phyloP scores from a whole-genome alignment of 306 rosid species.

The Inga laurina region DNA sequence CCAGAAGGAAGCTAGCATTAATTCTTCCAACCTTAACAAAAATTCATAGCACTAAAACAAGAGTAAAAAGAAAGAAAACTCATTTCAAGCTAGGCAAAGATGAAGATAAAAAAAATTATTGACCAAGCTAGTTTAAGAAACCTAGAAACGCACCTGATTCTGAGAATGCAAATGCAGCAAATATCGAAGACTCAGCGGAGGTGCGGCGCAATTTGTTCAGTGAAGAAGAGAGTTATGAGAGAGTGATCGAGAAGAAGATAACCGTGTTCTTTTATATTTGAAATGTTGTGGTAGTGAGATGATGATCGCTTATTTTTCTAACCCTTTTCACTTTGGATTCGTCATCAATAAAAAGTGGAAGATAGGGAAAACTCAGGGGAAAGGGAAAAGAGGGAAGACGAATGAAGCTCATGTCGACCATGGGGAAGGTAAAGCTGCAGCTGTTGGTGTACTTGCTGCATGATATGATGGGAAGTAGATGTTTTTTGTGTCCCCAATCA shows the following conservation, averaged over 20 bases:
- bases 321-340: slow-evolving; percentile 25
- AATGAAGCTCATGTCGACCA: too few relatives aligned
- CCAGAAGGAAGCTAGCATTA: not conserved
- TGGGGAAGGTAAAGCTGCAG: too few relatives aligned
- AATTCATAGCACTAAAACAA: not conserved
- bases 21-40: not conserved
- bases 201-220: slow-evolving; percentile 21
- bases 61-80: not conserved
- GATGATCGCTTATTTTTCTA: not conserved
- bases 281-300: not conserved
- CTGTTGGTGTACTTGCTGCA: too few relatives aligned
- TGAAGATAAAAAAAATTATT: not conserved
- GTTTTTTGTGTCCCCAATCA: too few relatives aligned
- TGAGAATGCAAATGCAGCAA: slow-evolving; percentile 32
- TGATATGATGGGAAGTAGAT: too few relatives aligned
- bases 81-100: not conserved
- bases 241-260: not conserved
- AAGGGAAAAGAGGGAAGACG: too few relatives aligned
- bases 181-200: not conserved
- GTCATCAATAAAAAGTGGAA: not conserved
- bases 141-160: slow-evolving; percentile 49
- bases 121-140: slow-evolving; percentile 26
- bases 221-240: slow-evolving; percentile 29
- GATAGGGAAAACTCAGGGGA: too few relatives aligned
- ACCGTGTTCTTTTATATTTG: not conserved